Percentiles rank a stretch among this genome's conserved stretches.
These are phyloP conservation scores for Yarrowia deformans DNA, from an alignment of 805 yeast genomes.

Conservation along the genomic window DNA sequence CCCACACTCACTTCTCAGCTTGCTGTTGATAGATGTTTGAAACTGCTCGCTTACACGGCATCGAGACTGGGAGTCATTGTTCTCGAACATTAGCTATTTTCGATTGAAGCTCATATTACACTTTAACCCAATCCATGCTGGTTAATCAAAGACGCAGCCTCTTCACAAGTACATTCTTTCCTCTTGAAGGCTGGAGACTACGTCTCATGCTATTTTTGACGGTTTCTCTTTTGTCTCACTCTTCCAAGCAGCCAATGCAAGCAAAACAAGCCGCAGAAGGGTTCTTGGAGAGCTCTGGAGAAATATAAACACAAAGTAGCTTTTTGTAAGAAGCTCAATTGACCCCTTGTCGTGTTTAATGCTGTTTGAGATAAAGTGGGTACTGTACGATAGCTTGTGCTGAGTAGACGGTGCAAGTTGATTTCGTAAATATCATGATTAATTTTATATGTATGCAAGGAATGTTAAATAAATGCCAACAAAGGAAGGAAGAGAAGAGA, in stretches of 20 bases:
- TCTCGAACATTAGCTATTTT: too few species aligned
- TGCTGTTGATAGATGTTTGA: not conserved
- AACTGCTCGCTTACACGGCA: not conserved
- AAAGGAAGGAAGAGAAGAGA: constrained; percentile 31
- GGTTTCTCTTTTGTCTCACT: not conserved
- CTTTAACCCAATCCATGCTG: not conserved
- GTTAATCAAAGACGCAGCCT: not conserved
- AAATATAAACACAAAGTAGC: too few species aligned
- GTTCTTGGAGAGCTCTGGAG: too few species aligned
- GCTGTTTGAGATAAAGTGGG: not conserved
- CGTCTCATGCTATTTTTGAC: constrained; percentile 4
- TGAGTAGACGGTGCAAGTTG: not conserved
- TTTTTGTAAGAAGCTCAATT: too few species aligned
- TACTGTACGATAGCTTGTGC: not conserved
- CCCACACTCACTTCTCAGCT: not conserved
- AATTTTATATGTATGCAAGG: constrained; percentile 13
- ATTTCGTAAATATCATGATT: not conserved
- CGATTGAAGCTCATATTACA: not conserved
- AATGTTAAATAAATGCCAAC: constrained; percentile 26
- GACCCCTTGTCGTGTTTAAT: not conserved
- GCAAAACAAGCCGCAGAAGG: not conserved
- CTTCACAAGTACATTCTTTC: too few species aligned
- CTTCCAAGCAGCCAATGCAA: not conserved
- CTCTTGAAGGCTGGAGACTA: not conserved
- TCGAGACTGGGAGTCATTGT: too few species aligned